These are phyloP conservation scores for Didymella arachidicola DNA, from an alignment of 2,329 filamentous ascomycete genomes.

Conservation along the genomic window DNA sequence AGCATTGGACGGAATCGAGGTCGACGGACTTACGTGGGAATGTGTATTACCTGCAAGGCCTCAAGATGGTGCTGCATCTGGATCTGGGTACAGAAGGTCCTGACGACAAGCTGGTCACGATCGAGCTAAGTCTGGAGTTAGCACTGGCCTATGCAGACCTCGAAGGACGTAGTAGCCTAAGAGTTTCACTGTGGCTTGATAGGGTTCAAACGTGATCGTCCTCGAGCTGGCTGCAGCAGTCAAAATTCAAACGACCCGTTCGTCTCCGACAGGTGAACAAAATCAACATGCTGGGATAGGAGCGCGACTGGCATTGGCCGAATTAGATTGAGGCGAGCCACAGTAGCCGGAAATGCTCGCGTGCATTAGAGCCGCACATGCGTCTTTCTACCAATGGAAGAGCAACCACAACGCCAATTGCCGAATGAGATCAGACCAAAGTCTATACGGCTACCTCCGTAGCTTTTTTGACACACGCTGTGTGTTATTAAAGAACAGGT, in stretches of 20 bases:
- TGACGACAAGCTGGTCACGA: background rate
- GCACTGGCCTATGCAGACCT: background rate
- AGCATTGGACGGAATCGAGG: background rate
- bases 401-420: constrained; percentile 46
- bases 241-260: background rate
- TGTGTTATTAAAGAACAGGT: constrained; percentile 39
- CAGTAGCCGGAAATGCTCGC: constrained; percentile 29
- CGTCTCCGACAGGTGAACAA: background rate
- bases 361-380: constrained; percentile 39
- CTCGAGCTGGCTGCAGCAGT: background rate
- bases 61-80: background rate
- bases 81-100: background rate
- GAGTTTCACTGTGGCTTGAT: background rate
- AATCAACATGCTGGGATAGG: background rate
- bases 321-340: constrained; percentile 40
- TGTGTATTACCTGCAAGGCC: background rate
- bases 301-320: constrained; percentile 28
- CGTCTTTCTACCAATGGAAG: constrained; percentile 43
- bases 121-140: background rate
- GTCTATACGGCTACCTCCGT: constrained; percentile 35
- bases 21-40: background rate
- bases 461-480: constrained; percentile 44
- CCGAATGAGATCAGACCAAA: constrained; percentile 29
- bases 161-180: background rate
- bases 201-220: background rate